Conservation (phyloP, 192 early-diverging fungal species). For the Coemansia sp. region DNA sequence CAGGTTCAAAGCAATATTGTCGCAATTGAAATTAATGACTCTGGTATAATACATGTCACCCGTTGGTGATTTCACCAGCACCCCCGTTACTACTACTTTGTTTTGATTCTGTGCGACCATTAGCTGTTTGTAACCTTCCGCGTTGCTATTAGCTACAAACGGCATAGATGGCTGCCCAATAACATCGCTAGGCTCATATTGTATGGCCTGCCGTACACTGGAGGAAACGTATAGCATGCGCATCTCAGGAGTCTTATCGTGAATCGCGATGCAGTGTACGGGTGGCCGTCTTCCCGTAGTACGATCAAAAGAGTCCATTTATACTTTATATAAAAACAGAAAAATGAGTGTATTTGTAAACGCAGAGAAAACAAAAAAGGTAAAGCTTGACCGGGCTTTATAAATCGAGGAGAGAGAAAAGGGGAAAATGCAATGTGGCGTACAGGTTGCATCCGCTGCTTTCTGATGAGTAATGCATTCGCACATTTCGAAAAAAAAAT, state of each 20-base stretch:
- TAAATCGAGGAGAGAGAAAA: too few relatives aligned
- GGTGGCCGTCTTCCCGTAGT: neutral
- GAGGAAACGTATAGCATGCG: constrained; percentile 36
- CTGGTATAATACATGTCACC: constrained; percentile 3
- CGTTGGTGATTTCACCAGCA: neutral
- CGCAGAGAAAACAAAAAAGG: neutral
- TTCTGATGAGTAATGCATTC: too few relatives aligned
- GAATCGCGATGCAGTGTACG: constrained; percentile 22
- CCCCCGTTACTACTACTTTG: constrained; percentile 9
- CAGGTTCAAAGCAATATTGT: constrained; percentile 23
- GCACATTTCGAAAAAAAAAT: too few relatives aligned
- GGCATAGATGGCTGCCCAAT: constrained; percentile 1
- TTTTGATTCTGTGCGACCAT: constrained; percentile 1
- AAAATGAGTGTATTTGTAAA: neutral
- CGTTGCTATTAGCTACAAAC: constrained; percentile 13
- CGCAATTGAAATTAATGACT: constrained; percentile 28
- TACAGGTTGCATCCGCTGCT: too few relatives aligned
- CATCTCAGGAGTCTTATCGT: constrained; percentile 39
- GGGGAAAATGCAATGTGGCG: too few relatives aligned
- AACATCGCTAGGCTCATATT: constrained; percentile 10
- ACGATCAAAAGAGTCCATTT: neutral
- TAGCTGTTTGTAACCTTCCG: constrained; percentile 6
- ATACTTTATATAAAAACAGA: too few relatives aligned
- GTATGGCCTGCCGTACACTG: constrained; percentile 6
- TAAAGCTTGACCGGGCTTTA: neutral